A percentile compares a stretch with the other conserved stretches of the same genome.
phyloP scores from a whole-genome alignment of 371 early-diverging fungal species.

The Rhizopus sp. region DNA sequence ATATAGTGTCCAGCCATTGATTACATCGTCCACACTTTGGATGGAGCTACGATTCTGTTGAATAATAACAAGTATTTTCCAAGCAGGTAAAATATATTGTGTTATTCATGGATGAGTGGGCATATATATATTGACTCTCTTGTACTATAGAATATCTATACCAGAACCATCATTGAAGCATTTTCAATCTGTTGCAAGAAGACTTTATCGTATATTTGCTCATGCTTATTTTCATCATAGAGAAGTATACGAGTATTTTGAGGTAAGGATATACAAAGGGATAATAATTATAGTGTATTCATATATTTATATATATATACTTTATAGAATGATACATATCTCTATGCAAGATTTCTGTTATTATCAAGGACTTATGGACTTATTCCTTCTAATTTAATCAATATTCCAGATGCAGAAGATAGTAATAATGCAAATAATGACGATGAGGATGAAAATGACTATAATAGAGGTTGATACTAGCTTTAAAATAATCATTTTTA shows the following conservation, averaged over 20 bases:
- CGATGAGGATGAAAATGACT: constrained; percentile 9
- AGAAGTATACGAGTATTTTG: constrained; percentile 84
- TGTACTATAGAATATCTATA: constrained; percentile 58
- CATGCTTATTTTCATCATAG: constrained; percentile 93
- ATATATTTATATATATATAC: too few species aligned
- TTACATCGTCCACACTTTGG: constrained; percentile 91
- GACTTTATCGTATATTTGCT: constrained; percentile 95
- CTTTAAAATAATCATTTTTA: not conserved
- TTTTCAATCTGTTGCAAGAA: constrained; percentile 84
- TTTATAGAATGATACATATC: constrained; percentile 65
- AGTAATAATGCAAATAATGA: constrained; percentile 13
- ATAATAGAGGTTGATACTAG: constrained; percentile 10
- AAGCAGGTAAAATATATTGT: constrained; percentile 53
- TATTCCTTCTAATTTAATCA: constrained; percentile 64
- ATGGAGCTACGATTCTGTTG: constrained; percentile 81
- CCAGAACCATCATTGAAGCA: constrained; percentile 78
- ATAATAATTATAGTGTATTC: not conserved
- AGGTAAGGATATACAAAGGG: constrained; percentile 48
- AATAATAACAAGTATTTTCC: constrained; percentile 82
- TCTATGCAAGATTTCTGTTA: constrained; percentile 80
- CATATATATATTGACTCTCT: not conserved
- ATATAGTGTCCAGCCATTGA: constrained; percentile 88
- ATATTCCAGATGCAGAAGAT: constrained; percentile 56
- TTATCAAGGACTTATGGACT: constrained; percentile 68
- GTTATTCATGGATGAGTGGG: not conserved